These are phyloP conservation scores for Plantago elongata DNA, from an alignment of 257 asterid genomes.

Conservation along the genomic window DNA sequence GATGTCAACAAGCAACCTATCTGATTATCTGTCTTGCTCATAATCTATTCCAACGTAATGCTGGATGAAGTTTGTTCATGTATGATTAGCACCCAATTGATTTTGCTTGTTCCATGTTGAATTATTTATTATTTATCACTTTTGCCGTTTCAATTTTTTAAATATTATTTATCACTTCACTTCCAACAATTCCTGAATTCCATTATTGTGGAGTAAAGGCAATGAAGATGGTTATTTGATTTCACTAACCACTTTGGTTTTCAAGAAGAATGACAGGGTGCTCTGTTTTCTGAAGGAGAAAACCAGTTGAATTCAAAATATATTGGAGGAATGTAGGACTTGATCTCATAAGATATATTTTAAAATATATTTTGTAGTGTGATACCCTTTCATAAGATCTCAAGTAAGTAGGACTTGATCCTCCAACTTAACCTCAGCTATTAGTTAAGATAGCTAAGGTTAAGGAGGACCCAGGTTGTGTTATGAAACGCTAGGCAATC, in stretches of 20 bases:
- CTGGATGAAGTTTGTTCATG: not conserved
- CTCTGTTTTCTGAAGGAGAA: not conserved
- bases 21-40: slow-evolving; percentile 6
- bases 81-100: not conserved
- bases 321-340: not conserved
- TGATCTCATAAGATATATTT: too few species aligned
- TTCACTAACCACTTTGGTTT: not conserved
- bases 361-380: too few species aligned
- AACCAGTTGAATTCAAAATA: not conserved
- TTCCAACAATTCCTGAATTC: not conserved
- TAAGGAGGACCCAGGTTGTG: not conserved
- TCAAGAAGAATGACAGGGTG: slow-evolving; percentile 6
- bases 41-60: not conserved
- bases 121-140: slow-evolving; percentile 1
- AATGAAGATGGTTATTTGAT: too few species aligned
- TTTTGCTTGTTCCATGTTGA: not conserved
- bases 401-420: too few species aligned
- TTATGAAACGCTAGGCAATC: not conserved
- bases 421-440: too few species aligned
- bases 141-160: too few species aligned
- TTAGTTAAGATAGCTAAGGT: not conserved
- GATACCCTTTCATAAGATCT: not conserved
- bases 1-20: slow-evolving; percentile 2
- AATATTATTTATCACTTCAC: not conserved
- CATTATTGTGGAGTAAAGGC: not conserved